Conservation (phyloP, 176 grass and related monocot genomes). For the Raddia guianensis region DNA sequence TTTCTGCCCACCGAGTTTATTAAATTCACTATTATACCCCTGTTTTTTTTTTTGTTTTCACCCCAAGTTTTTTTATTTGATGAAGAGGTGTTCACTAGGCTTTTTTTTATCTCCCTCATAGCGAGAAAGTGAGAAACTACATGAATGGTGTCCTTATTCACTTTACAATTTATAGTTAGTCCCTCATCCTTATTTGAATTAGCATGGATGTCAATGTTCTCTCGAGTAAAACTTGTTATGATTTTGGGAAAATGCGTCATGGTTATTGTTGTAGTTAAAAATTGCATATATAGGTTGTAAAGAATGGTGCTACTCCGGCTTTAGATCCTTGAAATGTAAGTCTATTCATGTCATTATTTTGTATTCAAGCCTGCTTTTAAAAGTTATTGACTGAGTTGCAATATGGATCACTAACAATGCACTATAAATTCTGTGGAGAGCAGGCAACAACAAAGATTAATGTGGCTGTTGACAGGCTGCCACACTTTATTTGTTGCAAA, state of each 20-base stretch:
- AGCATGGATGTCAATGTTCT: background rate
- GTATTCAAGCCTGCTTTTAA: background rate
- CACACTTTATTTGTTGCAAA: conserved; percentile 85
- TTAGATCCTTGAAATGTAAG: background rate
- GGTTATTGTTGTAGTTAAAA: background rate
- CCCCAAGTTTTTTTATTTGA: too few relatives aligned
- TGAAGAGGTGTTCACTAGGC: too few relatives aligned
- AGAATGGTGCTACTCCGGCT: background rate
- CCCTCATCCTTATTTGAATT: background rate
- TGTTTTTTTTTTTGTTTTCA: too few relatives aligned
- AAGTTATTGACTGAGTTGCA: conserved; percentile 26
- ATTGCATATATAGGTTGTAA: background rate
- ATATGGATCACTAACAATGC: conserved; percentile 29
- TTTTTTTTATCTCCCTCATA: too few relatives aligned
- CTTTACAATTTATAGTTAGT: background rate
- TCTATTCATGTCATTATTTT: conserved; percentile 1
- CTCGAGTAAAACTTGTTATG: background rate
- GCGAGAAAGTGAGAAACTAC: background rate
- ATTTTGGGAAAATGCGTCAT: background rate
- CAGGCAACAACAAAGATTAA: conserved; percentile 99
- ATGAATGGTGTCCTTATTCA: conserved; percentile 18
- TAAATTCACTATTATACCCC: too few relatives aligned
- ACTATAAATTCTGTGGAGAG: conserved; percentile 25
- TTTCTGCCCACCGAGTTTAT: too few relatives aligned
- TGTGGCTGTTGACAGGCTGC: conserved; percentile 87